phyloP scores from a whole-genome alignment of 495 filamentous ascomycete genomes.

The Aspergillus campestris region DNA sequence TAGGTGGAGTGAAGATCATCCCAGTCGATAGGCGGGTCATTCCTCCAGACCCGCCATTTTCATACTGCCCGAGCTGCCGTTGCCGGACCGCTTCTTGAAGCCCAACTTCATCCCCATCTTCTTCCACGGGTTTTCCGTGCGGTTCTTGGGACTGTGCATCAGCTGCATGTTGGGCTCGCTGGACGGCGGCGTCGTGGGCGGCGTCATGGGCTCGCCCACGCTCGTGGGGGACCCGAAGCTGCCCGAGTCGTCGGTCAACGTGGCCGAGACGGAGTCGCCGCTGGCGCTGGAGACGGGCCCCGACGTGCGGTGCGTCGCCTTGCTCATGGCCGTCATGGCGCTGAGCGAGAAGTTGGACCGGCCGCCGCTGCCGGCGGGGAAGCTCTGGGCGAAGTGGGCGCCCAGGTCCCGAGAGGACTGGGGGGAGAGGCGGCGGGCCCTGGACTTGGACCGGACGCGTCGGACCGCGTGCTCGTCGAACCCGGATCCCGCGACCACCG shows the following conservation, averaged over 20 bases:
- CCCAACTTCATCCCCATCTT: slow-evolving; percentile 75
- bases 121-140: slow-evolving; percentile 64
- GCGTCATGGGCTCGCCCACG: slow-evolving; percentile 70
- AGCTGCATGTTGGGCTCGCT: slow-evolving; percentile 45
- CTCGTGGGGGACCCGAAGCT: slow-evolving; percentile 37
- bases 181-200: slow-evolving; percentile 75
- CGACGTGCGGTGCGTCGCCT: slow-evolving; percentile 25
- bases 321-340: slow-evolving; percentile 25
- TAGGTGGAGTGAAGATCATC: background rate
- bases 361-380: slow-evolving; percentile 15
- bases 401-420: slow-evolving; percentile 34
- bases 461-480: slow-evolving; percentile 27
- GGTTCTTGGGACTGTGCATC: slow-evolving; percentile 42
- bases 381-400: slow-evolving; percentile 14
- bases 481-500: slow-evolving; percentile 21
- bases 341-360: slow-evolving; percentile 29
- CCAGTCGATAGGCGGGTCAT: slow-evolving; percentile 7
- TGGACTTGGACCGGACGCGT: slow-evolving; percentile 23
- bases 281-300: slow-evolving; percentile 28
- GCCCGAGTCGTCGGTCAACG: slow-evolving; percentile 42
- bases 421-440: slow-evolving; percentile 35
- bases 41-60: slow-evolving; percentile 28
- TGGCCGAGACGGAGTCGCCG: slow-evolving; percentile 28
- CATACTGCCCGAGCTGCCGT: slow-evolving; percentile 21
- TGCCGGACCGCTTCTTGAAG: slow-evolving; percentile 50